Percentiles rank a stretch among this genome's conserved stretches.
phyloP scores from a whole-genome alignment of 1,139 yeast genomes.

The Maudiozyma humilis region DNA sequence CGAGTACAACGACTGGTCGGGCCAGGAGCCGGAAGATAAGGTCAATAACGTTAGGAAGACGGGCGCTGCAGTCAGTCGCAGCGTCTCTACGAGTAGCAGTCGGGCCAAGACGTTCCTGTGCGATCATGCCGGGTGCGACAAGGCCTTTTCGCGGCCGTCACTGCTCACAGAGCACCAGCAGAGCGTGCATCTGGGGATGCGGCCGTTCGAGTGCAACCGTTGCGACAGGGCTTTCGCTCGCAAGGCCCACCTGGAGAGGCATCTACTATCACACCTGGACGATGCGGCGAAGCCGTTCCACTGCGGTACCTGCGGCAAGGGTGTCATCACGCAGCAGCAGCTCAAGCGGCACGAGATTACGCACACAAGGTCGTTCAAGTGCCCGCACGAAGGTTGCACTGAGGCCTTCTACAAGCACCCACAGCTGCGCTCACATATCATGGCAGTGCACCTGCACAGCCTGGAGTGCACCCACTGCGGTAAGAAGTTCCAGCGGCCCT shows the following conservation, averaged over 20 bases:
- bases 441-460: slow-evolving; percentile 48
- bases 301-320: slow-evolving; percentile 74
- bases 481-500: slow-evolving; percentile 52
- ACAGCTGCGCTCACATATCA: slow-evolving; percentile 64
- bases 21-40: slow-evolving; percentile 4
- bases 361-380: slow-evolving; percentile 62
- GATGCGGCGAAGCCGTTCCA: slow-evolving; percentile 56
- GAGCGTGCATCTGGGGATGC: slow-evolving; percentile 60
- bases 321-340: slow-evolving; percentile 77
- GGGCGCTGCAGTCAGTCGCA: background rate
- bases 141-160: slow-evolving; percentile 75
- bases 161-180: slow-evolving; percentile 73
- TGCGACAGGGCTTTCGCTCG: slow-evolving; percentile 66
- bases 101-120: slow-evolving; percentile 56
- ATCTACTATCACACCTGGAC: slow-evolving; percentile 50
- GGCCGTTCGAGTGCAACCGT: slow-evolving; percentile 62
- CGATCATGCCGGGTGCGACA: slow-evolving; percentile 56
- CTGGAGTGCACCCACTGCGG: slow-evolving; percentile 52
- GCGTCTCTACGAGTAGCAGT: slow-evolving; percentile 4
- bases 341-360: slow-evolving; percentile 71
- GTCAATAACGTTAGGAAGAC: too few relatives aligned
- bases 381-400: slow-evolving; percentile 53
- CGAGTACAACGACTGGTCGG: background rate
- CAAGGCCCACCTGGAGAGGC: slow-evolving; percentile 73
- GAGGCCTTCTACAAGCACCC: slow-evolving; percentile 73